phyloP scores from a whole-genome alignment of 2,329 filamentous ascomycete species.

The Akanthomyces uredinophilus region DNA sequence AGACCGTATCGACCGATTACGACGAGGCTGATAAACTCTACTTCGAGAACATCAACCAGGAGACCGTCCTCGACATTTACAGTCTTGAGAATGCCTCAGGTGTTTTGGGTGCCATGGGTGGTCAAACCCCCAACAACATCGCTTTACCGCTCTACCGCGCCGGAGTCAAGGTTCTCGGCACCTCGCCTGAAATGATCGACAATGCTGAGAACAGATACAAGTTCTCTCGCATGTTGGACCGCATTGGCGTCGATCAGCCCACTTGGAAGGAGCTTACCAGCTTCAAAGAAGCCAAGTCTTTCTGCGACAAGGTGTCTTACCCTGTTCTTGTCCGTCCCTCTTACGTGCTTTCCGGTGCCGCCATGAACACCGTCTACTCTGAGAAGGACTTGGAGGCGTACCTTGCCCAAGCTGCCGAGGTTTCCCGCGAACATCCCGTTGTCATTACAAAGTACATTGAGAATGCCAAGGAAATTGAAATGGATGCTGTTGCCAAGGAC shows the following conservation, averaged over 20 bases:
- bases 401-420: constrained; percentile 83
- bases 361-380: constrained; percentile 99
- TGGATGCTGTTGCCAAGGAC: constrained; percentile 93
- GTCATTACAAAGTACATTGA: constrained; percentile 99
- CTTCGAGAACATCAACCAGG: constrained; percentile 91
- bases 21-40: constrained; percentile 93
- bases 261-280: constrained; percentile 97
- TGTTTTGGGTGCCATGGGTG: constrained; percentile 92
- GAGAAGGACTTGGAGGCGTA: constrained; percentile 87
- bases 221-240: constrained; percentile 96
- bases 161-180: constrained; percentile 89
- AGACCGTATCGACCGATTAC: constrained; percentile 86
- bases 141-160: constrained; percentile 81
- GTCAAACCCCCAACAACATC: constrained; percentile 97
- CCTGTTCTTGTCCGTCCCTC: constrained; percentile 93
- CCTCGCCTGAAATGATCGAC: constrained; percentile 98
- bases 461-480: constrained; percentile 98
- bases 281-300: constrained; percentile 80
- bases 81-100: constrained; percentile 77
- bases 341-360: constrained; percentile 92
- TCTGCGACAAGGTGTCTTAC: constrained; percentile 85
- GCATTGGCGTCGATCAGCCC: constrained; percentile 91
- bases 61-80: constrained; percentile 91
- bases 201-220: constrained; percentile 96
- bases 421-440: constrained; percentile 91